Conservation (phyloP, 768 basidiomycete genomes). For the Fomitopsis serialis region DNA sequence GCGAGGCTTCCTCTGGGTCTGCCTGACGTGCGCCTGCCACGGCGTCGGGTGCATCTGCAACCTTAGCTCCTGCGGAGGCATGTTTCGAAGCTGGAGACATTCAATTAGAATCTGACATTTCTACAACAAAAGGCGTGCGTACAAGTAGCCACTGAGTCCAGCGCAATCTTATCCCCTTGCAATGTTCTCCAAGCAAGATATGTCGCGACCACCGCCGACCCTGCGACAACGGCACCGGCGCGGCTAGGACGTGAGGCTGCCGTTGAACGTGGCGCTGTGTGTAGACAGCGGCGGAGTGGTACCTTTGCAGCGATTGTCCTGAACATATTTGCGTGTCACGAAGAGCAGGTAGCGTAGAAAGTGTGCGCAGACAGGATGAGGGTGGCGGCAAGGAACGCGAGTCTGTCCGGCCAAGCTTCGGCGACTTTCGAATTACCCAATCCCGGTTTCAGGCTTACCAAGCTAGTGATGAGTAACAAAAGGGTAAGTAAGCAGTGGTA, state of each 20-base stretch:
- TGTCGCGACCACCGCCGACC: conserved; percentile 21
- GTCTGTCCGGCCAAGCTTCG: background rate
- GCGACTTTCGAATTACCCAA: too few relatives aligned
- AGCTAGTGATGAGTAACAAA: background rate
- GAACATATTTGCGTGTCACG: background rate
- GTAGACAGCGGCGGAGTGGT: conserved; percentile 3
- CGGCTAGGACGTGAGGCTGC: conserved; percentile 1
- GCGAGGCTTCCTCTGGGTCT: background rate
- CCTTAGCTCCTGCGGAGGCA: conserved; percentile 9
- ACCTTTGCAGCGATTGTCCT: conserved; percentile 1
- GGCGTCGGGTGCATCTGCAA: conserved; percentile 6
- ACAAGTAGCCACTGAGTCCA: conserved; percentile 14
- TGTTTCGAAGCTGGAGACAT: conserved; percentile 14
- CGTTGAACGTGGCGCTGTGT: conserved; percentile 4
- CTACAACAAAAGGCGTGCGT: background rate
- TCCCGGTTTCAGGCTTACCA: background rate
- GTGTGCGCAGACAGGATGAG: background rate
- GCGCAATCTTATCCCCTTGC: conserved; percentile 13
- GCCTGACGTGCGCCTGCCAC: conserved; percentile 4
- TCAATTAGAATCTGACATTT: background rate
- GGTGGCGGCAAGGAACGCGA: background rate
- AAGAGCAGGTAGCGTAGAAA: too few relatives aligned
- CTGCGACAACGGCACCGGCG: conserved; percentile 1
- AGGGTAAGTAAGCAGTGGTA: too few relatives aligned
- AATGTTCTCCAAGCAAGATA: conserved; percentile 28